Evolutionary conservation across 2,329 filamentous ascomycete genomes (phyloP), one percentile per base, ranked within the genome.

Genomic region (Gaeumannomyces tritici): DNA sequence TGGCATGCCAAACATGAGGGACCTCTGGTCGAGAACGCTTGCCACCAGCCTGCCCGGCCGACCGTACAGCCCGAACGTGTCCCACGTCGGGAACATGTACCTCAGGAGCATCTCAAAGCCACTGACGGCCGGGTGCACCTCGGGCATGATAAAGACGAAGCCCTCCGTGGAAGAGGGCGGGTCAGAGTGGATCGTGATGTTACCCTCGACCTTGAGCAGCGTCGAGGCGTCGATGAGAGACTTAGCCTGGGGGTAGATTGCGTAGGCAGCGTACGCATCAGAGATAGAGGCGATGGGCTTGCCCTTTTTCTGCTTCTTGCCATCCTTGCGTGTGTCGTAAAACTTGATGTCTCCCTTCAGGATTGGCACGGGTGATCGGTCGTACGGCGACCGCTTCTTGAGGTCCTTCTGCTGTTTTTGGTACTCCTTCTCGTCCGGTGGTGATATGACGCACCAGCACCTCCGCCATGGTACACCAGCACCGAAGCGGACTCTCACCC

Each of bases 1-100:
- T 0, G 95, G 93, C 88, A 99, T 96, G 7, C 93, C 95, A 73
- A 98, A 99, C 95, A 99, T 99, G 66, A 99, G 81, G 63, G 95
- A 96, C 57, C 91, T 86, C 4, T 90, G 81, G 74, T 98, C 93
- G 57, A 93, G 83, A 0, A 90, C 88, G 71, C 96, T 96, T 3
- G 95, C 91, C 42, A 96, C 87, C 57, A 99, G 80, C 65, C 91
- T 87, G 31, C 85, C 89, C 0, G 95, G 95, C 27, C 95, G 89
- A 31, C 95, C 95, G 69, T 99, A 99, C 1, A 99, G 80, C 54
- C 83, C 86, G 73, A 97, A 99, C 0, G 91, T 91, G 72, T 99
- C 95, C 80, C 91, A 99, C 0, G 92, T 90, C 0, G 95, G 95
- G 72, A 99, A 96, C 15, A 99, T 80, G 77, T 90, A 97, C 57